Conservation (phyloP, 1,139 yeast species). For the Scheffersomyces stambukii region DNA sequence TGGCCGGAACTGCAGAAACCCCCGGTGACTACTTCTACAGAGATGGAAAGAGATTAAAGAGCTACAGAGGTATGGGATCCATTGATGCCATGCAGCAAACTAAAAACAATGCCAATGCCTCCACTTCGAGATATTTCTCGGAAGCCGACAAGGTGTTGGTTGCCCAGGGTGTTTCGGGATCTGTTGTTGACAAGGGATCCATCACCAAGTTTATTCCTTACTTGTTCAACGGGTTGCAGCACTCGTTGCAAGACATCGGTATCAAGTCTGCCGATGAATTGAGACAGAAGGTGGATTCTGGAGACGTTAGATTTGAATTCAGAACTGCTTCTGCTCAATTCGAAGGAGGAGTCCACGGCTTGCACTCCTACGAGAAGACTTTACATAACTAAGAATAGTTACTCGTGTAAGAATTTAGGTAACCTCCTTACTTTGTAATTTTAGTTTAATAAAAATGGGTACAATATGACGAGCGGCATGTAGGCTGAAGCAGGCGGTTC, state of each 20-base stretch:
- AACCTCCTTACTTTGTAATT: no score
- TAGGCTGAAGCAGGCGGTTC: no score
- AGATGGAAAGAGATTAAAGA: slow-evolving; percentile 95
- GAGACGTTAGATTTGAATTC: slow-evolving; percentile 87
- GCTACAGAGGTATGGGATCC: slow-evolving; percentile 99
- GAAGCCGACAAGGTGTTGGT: slow-evolving; percentile 93
- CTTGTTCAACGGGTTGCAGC: slow-evolving; percentile 93
- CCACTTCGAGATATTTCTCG: slow-evolving; percentile 96
- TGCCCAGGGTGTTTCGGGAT: slow-evolving; percentile 98
- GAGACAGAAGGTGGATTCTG: slow-evolving; percentile 60
- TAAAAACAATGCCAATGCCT: slow-evolving; percentile 83
- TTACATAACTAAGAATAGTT: slow-evolving; percentile 68
- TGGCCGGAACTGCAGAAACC: slow-evolving; percentile 97
- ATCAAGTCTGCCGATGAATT: slow-evolving; percentile 61
- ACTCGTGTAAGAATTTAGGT: no score
- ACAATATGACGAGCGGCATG: no score
- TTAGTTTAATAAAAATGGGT: no score
- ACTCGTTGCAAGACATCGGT: slow-evolving; percentile 98
- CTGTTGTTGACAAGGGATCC: slow-evolving; percentile 96
- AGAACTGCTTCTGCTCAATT: slow-evolving; percentile 98
- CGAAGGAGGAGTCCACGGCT: slow-evolving; percentile 97
- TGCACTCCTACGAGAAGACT: slow-evolving; percentile 96
- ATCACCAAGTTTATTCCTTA: slow-evolving; percentile 91
- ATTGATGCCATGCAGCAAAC: slow-evolving; percentile 99
- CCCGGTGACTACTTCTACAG: slow-evolving; percentile 98